phyloP scores from a whole-genome alignment of 2,329 filamentous ascomycete species.

The Cytospora paraplurivora region DNA sequence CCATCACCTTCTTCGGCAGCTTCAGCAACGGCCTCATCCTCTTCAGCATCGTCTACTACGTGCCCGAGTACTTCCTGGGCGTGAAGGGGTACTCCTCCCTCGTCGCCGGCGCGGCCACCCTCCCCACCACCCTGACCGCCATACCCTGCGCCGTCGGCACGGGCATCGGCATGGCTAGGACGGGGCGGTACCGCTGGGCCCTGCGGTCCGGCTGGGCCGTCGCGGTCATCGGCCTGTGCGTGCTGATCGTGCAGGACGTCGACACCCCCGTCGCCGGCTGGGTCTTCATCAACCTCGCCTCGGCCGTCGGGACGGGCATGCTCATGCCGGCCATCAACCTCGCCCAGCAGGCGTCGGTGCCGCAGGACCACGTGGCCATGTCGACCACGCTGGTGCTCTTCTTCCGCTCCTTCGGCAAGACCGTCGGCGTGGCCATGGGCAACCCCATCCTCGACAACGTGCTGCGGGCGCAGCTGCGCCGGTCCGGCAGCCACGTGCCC shows the following conservation, averaged over 20 bases:
- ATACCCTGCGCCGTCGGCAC: conserved; percentile 27
- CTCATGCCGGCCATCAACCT: conserved; percentile 29
- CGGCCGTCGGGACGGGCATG: conserved; percentile 30
- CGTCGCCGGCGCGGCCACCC: conserved; percentile 26
- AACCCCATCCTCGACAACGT: conserved; percentile 31
- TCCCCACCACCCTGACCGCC: conserved; percentile 28
- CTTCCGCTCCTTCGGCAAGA: conserved; percentile 26
- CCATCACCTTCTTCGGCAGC: background rate
- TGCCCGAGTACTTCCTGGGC: conserved; percentile 31
- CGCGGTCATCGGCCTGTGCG: conserved; percentile 9
- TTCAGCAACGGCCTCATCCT: background rate
- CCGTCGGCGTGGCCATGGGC: conserved; percentile 29
- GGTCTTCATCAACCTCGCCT: conserved; percentile 20
- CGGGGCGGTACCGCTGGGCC: conserved; percentile 26
- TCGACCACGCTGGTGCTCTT: conserved; percentile 21
- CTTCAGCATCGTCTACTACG: conserved; percentile 26
- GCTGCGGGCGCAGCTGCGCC: too few relatives aligned
- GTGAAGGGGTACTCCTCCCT: conserved; percentile 28
- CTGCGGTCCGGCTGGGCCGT: conserved; percentile 30
- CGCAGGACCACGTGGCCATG: conserved; percentile 25
- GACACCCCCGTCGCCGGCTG: conserved; percentile 16
- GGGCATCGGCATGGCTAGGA: conserved; percentile 26
- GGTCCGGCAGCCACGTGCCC: too few relatives aligned
- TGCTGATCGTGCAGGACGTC: conserved; percentile 26
- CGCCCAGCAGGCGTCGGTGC: conserved; percentile 29